Conservation (phyloP, 371 early-diverging fungal genomes). For the Mortierella sp. region DNA sequence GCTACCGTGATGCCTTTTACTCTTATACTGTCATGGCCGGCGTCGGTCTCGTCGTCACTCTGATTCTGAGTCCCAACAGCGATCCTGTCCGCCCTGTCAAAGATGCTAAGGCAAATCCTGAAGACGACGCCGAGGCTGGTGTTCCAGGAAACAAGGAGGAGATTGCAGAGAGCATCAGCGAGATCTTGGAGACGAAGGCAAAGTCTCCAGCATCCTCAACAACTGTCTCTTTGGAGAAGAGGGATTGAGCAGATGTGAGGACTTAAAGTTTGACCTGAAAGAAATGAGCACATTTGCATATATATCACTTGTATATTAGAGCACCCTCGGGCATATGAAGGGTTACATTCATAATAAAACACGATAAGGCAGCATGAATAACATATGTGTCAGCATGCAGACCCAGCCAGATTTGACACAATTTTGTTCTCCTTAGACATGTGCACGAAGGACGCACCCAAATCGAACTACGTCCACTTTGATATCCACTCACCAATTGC, state of each 20-base stretch:
- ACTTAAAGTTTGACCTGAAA: not conserved
- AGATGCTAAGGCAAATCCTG: not conserved
- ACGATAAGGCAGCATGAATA: no score
- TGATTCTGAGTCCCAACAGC: constrained; percentile 22
- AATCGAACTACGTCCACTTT: no score
- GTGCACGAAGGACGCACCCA: no score
- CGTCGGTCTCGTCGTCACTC: constrained; percentile 15
- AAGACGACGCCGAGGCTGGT: not conserved
- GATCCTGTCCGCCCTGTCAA: constrained; percentile 11
- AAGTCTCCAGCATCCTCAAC: not conserved
- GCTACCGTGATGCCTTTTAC: constrained; percentile 27
- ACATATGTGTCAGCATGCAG: no score
- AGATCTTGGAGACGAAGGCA: not conserved
- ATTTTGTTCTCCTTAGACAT: no score
- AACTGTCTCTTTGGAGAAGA: not conserved
- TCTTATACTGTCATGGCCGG: constrained; percentile 15
- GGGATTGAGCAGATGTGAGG: not conserved
- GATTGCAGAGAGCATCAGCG: not conserved
- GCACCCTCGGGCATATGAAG: no score
- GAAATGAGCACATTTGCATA: no score
- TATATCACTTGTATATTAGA: no score
- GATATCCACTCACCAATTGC: no score
- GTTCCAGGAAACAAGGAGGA: not conserved
- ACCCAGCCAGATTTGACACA: no score
- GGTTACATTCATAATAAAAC: no score